These are phyloP conservation scores for Incumbomyces delicatus DNA, from an alignment of 2,329 filamentous ascomycete species.

Conservation along the genomic window DNA sequence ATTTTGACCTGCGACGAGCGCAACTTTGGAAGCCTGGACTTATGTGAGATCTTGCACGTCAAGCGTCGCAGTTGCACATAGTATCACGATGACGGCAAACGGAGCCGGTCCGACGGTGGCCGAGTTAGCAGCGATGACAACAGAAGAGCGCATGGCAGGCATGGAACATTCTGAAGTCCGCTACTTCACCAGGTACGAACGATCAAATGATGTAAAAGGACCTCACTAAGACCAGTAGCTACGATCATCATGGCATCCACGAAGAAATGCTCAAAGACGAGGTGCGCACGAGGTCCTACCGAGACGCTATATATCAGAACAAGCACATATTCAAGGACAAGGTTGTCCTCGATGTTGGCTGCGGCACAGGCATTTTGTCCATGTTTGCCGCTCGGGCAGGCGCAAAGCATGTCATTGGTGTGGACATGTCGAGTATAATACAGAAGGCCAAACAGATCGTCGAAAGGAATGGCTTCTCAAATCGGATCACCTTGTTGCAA, in stretches of 20 bases:
- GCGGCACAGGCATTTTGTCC: constrained; percentile 94
- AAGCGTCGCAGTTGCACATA: background rate
- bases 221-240: constrained; percentile 46
- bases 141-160: constrained; percentile 40
- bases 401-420: constrained; percentile 96
- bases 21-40: background rate
- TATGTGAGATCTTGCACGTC: background rate
- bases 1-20: no score
- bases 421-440: constrained; percentile 99
- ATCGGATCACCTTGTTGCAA: constrained; percentile 95
- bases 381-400: constrained; percentile 97
- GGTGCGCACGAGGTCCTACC: constrained; percentile 90
- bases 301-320: constrained; percentile 96
- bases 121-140: constrained; percentile 23
- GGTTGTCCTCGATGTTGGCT: constrained; percentile 92
- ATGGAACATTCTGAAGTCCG: constrained; percentile 95
- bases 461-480: constrained; percentile 76
- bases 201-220: constrained; percentile 2
- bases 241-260: constrained; percentile 82
- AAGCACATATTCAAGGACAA: constrained; percentile 87
- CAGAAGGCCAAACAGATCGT: constrained; percentile 97
- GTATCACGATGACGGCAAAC: background rate
- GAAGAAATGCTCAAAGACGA: constrained; percentile 54
- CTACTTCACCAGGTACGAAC: constrained; percentile 87
- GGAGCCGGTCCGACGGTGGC: constrained; percentile 13